Conservation (phyloP, 2,329 filamentous ascomycete species). For the Fusarium pilosicola region DNA sequence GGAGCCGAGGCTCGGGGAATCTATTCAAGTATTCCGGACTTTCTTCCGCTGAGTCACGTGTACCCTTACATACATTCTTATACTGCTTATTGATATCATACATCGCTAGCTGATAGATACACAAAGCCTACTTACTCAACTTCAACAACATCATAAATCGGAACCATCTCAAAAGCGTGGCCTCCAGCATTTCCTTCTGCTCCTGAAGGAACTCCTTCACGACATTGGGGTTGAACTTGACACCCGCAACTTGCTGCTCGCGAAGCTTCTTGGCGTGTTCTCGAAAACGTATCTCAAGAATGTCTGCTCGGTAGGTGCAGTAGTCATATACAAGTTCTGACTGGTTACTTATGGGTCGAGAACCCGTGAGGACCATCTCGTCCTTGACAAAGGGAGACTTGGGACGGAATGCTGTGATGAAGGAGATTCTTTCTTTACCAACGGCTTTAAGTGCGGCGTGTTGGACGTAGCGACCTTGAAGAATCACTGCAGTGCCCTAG, state of each 20-base stretch:
- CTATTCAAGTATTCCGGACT: neutral
- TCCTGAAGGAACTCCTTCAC: conserved; percentile 32
- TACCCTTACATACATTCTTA: neutral
- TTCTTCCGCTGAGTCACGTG: conserved; percentile 7
- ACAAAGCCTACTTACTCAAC: neutral
- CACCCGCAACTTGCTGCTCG: conserved; percentile 8
- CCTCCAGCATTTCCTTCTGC: conserved; percentile 42
- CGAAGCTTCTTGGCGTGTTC: conserved; percentile 24
- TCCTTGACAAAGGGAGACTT: conserved; percentile 64
- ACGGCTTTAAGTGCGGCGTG: conserved; percentile 70
- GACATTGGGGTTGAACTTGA: conserved; percentile 26
- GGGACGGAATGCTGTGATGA: conserved; percentile 74
- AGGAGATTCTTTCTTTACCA: conserved; percentile 70
- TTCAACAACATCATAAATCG: conserved; percentile 17
- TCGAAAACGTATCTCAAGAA: conserved; percentile 63
- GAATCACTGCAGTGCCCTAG: conserved; percentile 70
- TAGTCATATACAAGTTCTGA: conserved; percentile 24
- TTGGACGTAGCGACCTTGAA: conserved; percentile 74
- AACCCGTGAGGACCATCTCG: conserved; percentile 68
- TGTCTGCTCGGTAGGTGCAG: conserved; percentile 19
- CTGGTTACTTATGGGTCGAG: conserved; percentile 62
- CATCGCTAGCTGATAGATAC: neutral
- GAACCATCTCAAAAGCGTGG: conserved; percentile 33
- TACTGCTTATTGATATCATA: neutral
- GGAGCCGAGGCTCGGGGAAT: conserved; percentile 35